Evolutionary conservation across 345 rosid genomes (phyloP), one percentile per base, ranked within the genome.

Genomic region (Acer yangbiense): DNA sequence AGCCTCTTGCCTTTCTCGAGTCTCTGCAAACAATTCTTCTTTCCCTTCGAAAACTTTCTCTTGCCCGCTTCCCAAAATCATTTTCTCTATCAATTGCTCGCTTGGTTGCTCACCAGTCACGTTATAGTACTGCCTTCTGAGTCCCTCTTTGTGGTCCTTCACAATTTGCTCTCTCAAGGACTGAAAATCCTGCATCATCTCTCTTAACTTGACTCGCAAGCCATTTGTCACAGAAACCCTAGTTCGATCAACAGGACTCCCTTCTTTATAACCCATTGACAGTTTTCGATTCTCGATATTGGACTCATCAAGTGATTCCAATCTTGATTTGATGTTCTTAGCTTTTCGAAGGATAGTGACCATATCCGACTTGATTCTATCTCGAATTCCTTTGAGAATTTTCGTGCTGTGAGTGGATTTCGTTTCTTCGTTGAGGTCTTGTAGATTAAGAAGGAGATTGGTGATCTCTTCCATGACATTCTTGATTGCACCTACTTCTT

Each of bases 151-250:
- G 67, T 78, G 84, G 61, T 78, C 81, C 16, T 44, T 75, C 73
- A 71, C 17, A 46, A 78, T 75, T 57, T 78, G 23, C 0, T 78
- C 84, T 70, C 79, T 74, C 64, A 82, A 75, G 25, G 79, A 70
- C 62, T 78, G 79, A 63, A 82, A 78, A 39, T 82, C 80, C 39
- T 76, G 50, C 82, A 82, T 79, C 82, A 82, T 79, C 14, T 76
- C 75, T 55, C 65, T 76, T 43, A 82, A 62, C 66, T 76, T 76
- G 17, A 44, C n/a, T 55, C 82, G 64, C 77, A 82, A 62, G 13
- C 82, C 82, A 68, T 63, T 63, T 11, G 85, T 79, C 58, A 79
- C 82, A 0, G 80, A 72, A 62, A 79, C 20, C 71, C 84, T 65
- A 1, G 79, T 78, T 74, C 81, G 68, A 75, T 83, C 83, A 20